Base-by-base conservation (phyloP, 2,329 filamentous ascomycete genomes). In the Aspergillus intermedius region DNA sequence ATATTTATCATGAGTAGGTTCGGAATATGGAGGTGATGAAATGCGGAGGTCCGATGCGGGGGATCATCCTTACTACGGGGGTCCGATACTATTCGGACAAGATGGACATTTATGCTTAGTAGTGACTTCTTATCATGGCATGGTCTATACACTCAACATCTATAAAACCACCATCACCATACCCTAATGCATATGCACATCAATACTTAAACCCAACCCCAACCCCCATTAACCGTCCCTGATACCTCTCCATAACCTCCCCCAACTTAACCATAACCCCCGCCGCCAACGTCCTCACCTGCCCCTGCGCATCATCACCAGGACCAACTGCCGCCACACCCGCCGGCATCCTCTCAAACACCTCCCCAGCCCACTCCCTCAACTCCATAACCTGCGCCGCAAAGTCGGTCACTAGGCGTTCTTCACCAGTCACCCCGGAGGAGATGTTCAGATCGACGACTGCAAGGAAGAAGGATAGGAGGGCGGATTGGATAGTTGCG, bases 221-320 rank as follows among this genome's bases (percentile, higher is more conserved):
- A 52, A 88, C 80, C 1, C 90, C 90, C 73, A 93, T 80, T 59
- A 95, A 67, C 49, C 88, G 66, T 49, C 83, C 80, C 67, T 91
- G 86, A 63, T 90, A 90, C 68, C 83, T 86, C 62, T 94, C 88
- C 55, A 91, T 82, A 7, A 88, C 83, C 68, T 96, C 91, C 42
- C 84, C 80, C 56, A 90, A 76, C 62, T 85, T 85, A 30, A 97
- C 87, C 72, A 89, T 86, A 28, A 91, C 81, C 53, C 86, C 83
- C 50, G 87, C 87, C 64, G 93, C 88, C 63, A 95, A 22, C 71
- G 70, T 70, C 45, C 68, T 61, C 45, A 69, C 62, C 43, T 68
- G 67, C 32, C 70, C 69, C 23, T 66, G 54, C 3, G 61, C 62
- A 53, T 68, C 67, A 34, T 80, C 56, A 22, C 19, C 37, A 22